Base-by-base conservation (phyloP, 2,329 filamentous ascomycete species). In the Aphanocladium album region DNA sequence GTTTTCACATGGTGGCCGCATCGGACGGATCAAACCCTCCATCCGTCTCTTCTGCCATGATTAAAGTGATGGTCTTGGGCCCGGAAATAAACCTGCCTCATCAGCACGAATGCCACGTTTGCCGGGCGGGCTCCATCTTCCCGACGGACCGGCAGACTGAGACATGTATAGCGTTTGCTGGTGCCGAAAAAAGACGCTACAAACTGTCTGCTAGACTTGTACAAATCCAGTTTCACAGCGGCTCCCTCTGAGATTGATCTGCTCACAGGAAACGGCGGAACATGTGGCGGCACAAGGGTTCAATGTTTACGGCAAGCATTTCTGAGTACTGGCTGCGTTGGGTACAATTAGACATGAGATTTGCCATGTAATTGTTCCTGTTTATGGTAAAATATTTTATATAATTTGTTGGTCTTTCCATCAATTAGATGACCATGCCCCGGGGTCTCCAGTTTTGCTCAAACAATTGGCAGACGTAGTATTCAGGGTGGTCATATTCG, bases 401-500 rank as follows among this genome's bases (percentile, higher is more conserved):
- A 17, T 39, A 39, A 39, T 16, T 17, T 39, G 12, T 39, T 16
- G 4, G 3, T 12, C 9, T 11, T 37, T 52, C 2, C 7, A 46
- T 37, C 5, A n/a, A 11, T n/a, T 57, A 57, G 6, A 59, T 49
- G 43, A 49, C 17, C 37, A 60, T 62, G 17, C 23, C 1, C 6
- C 63, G 60, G 54, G 63, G 51, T 57, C 77, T 63, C 83, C 84
- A 86, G 58, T 81, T 79, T 60, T 78, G 74, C 65, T 84, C 80
- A 67, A 80, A 86, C 33, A 87, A 72, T 67, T 87, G 84, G 66
- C 82, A 83, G 64, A 85, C 76, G 66, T 84, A 86, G 67, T 79
- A 86, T 67, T 81, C 83, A 64, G 84, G 80, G 66, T 85, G 67
- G 65, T 84, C 82, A 64, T 80, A 84, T 39, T 72, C 73, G 17